Conservation (phyloP, 306 rosid genomes). For the Quillaja saponaria region DNA sequence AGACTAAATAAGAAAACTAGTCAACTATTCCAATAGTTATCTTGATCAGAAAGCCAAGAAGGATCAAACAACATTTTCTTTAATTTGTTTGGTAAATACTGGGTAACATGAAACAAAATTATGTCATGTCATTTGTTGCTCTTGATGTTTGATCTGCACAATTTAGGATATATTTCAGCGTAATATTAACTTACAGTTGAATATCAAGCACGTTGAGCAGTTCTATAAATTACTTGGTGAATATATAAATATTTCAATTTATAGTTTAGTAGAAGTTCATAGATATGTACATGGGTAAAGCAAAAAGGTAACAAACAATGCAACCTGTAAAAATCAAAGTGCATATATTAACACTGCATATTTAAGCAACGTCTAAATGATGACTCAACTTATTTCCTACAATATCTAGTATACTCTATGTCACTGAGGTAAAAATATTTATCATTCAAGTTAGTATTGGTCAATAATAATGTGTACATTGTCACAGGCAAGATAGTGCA, state of each 20-base stretch:
- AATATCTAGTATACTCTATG: too few species aligned
- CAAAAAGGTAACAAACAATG: too few species aligned
- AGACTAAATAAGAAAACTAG: too few species aligned
- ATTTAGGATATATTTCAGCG: neutral
- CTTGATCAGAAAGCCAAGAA: neutral
- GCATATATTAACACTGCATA: too few species aligned
- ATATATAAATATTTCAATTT: slow-evolving; percentile 1
- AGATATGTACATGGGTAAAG: too few species aligned
- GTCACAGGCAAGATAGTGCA: slow-evolving; percentile 87
- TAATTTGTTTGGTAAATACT: neutral
- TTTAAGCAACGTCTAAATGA: too few species aligned
- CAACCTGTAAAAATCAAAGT: too few species aligned
- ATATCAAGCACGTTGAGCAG: neutral
- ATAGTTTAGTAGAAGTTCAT: neutral
- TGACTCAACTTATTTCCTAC: too few species aligned
- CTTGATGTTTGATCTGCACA: slow-evolving; percentile 2
- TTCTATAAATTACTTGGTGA: neutral
- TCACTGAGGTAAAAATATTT: too few species aligned
- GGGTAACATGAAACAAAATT: neutral
- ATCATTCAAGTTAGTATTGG: too few species aligned
- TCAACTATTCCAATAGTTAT: too few species aligned
- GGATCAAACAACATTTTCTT: neutral
- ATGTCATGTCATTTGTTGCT: neutral
- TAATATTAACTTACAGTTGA: neutral
- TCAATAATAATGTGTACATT: slow-evolving; percentile 31